A percentile compares a stretch with the other conserved stretches of the same genome.
phyloP scores from a whole-genome alignment of 2,329 filamentous ascomycete genomes.

The Apiospora phragmitis region DNA sequence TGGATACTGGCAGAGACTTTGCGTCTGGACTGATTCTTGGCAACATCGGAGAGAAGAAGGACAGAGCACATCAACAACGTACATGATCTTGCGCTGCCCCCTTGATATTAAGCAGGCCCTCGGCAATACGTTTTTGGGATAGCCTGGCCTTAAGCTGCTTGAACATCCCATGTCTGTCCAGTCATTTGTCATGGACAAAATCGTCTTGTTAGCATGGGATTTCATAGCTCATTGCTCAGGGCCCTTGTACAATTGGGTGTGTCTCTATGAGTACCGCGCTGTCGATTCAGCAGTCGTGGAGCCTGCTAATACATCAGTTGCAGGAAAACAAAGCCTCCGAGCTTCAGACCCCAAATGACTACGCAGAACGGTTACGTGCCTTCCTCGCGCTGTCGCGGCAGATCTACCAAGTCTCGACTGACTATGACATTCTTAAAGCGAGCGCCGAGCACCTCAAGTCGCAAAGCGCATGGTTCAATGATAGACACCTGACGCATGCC shows the following conservation, averaged over 20 bases:
- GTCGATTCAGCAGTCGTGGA: not conserved
- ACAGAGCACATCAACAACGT: not conserved
- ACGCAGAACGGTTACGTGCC: constrained; percentile 1
- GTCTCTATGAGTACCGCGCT: not conserved
- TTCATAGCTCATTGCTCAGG: constrained; percentile 11
- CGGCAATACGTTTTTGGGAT: constrained; percentile 5
- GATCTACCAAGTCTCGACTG: constrained; percentile 16
- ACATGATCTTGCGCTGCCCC: constrained; percentile 13
- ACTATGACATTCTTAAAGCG: constrained; percentile 13
- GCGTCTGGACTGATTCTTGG: constrained; percentile 9
- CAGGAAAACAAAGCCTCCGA: constrained; percentile 15
- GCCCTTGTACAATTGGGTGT: constrained; percentile 11
- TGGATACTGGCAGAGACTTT: constrained; percentile 12
- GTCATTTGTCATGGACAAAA: constrained; percentile 15
- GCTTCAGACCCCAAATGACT: constrained; percentile 15
- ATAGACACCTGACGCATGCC: not conserved
- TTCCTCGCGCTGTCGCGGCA: constrained; percentile 15
- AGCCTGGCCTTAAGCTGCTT: constrained; percentile 12
- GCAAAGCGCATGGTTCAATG: constrained; percentile 8
- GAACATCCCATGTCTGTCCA: constrained; percentile 14
- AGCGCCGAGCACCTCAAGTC: constrained; percentile 13
- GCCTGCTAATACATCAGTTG: not conserved
- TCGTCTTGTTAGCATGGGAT: constrained; percentile 6
- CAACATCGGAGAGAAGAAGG: not conserved
- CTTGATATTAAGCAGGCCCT: constrained; percentile 5